Evolutionary conservation across 352 stramenopile genomes (phyloP), one percentile per base, ranked within the genome.

Genomic region (Phytophthora lateralis): DNA sequence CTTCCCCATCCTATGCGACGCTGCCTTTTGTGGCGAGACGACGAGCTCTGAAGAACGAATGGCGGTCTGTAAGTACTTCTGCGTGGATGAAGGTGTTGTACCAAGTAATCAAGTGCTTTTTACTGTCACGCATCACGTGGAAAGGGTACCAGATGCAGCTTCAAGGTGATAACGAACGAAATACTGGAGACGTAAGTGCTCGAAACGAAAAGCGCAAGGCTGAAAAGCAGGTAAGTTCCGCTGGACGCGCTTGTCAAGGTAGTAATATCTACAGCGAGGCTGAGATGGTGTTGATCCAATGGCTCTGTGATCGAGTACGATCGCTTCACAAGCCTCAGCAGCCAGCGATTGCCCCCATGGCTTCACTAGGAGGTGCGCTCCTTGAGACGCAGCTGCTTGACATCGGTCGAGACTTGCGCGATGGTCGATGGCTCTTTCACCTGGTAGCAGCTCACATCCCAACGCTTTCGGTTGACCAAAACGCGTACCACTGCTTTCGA

Each of bases 221-320:
- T 44, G 66, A 64, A 17, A 71, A 71, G 3, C 35, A 45, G 6
- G 4, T 9, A 8, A 47, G 2, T 17, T 2, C 38, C 1, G 34
- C 45, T 7, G 43, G 55, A 15, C 66, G 82, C 30, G 58, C 51
- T 2, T 90, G 70, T 46, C 75, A 73, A 63, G 80, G 85, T 1
- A 97, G 88, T 29, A 98, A 98, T 55, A 70, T 98, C 4, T 98
- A 97, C 59, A 97, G 87, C 27, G 85, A 97, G 29, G 73, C 85
- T 2, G 95, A 98, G 52, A 88, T 93, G 69, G 82, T 98, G 18
- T 53, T 98, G 2, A 59, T 98, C 2, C 85, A 97, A 55, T 98
- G 95, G 95, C 60, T 98, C 7, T 88, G 80, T 9, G 87, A 95
- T 46, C 76, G 91, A 45, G 60, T 95, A 21, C 74, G 66, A 9